phyloP scores from a whole-genome alignment of 1,284 basidiomycete species.

The Pseudomicrostroma phylloplanum region DNA sequence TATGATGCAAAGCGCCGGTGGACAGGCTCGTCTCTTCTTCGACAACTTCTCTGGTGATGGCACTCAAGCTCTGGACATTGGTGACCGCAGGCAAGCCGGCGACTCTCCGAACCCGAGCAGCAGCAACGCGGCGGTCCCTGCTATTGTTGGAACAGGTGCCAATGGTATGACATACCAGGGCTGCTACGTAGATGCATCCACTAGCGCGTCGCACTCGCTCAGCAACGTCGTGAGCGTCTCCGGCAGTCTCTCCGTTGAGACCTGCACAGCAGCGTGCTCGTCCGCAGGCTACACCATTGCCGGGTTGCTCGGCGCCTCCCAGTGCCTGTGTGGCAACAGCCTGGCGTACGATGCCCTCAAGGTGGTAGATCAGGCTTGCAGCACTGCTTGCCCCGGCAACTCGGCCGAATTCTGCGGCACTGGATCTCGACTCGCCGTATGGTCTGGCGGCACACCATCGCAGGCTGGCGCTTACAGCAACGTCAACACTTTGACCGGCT shows the following conservation, averaged over 20 bases:
- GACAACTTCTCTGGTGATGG: constrained; percentile 1
- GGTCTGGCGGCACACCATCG: constrained; percentile 14
- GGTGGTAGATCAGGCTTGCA: constrained; percentile 27
- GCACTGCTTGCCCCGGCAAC: constrained; percentile 45
- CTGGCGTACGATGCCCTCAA: constrained; percentile 1
- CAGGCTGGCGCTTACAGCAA: not conserved
- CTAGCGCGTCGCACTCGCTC: not conserved
- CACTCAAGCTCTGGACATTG: not conserved
- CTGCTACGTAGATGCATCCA: constrained; percentile 6
- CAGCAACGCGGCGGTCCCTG: not conserved
- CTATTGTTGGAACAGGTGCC: constrained; percentile 1
- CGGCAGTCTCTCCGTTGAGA: constrained; percentile 4
- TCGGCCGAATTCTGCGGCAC: constrained; percentile 48
- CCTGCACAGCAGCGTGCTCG: constrained; percentile 14
- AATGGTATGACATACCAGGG: constrained; percentile 12
- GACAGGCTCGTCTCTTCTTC: constrained; percentile 5
- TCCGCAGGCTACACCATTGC: constrained; percentile 13
- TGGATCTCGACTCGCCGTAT: constrained; percentile 43
- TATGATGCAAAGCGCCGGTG: constrained; percentile 1
- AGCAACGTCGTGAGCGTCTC: constrained; percentile 1
- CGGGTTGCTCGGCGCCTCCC: constrained; percentile 16
- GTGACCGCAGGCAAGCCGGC: not conserved
- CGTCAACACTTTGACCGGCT: constrained; percentile 5
- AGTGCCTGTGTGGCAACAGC: constrained; percentile 49
- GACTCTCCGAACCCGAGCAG: not conserved